These are phyloP conservation scores for Tricholoma hemisulphureum DNA, from an alignment of 768 basidiomycete species.

Conservation along the genomic window DNA sequence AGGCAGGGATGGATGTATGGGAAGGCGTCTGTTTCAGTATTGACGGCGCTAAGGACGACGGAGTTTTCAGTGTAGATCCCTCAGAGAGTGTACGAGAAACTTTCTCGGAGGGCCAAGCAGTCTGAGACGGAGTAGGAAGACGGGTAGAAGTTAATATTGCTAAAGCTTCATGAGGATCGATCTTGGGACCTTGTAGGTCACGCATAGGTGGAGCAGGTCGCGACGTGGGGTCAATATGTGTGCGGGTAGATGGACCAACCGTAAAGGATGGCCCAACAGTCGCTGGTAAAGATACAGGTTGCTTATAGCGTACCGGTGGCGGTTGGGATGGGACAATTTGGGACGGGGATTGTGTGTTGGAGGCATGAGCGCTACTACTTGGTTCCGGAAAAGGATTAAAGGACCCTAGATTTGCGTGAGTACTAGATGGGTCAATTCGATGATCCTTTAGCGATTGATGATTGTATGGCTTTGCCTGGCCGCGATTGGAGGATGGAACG, in stretches of 20 bases:
- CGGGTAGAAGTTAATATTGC: not conserved
- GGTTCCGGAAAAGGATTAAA: not conserved
- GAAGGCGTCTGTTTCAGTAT: conserved; percentile 42
- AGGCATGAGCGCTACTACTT: not conserved
- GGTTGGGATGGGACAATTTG: not conserved
- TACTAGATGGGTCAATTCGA: not conserved
- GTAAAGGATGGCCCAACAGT: not conserved
- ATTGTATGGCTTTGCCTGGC: not conserved
- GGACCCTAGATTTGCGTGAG: not conserved
- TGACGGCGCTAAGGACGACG: conserved; percentile 60
- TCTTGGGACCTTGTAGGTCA: not conserved
- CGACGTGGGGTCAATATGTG: not conserved
- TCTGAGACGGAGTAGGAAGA: not conserved
- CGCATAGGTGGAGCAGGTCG: not conserved
- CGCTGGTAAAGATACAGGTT: not conserved
- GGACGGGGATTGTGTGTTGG: not conserved
- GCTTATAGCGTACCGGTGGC: not conserved
- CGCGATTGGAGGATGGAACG: not conserved
- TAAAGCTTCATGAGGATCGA: not conserved
- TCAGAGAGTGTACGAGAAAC: conserved; percentile 40
- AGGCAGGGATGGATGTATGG: conserved; percentile 38
- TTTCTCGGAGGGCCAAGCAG: conserved; percentile 10
- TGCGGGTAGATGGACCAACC: not conserved
- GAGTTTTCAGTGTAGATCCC: conserved; percentile 59
- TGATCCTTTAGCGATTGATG: not conserved